A percentile compares a stretch with the other conserved stretches of the same genome.
Conservation (phyloP, 352 stramenopile genomes). For the Globisporangium paroecandrum region DNA sequence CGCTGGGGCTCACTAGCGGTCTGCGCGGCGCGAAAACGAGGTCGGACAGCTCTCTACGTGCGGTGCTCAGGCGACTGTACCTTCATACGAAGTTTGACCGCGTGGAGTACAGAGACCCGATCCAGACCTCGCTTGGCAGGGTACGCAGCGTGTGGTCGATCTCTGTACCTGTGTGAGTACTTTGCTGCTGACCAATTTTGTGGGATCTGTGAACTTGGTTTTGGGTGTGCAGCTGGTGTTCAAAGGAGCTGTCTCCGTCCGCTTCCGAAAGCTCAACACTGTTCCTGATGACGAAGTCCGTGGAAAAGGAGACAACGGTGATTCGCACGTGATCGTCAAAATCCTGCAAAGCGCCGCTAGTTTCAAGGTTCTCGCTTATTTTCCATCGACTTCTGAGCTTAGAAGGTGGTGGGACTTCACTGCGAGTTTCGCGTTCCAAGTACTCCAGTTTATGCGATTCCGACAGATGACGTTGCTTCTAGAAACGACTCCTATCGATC, state of each 20-base stretch:
- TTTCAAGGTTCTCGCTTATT: conserved; percentile 43
- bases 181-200: too few species aligned
- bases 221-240: conserved; percentile 32
- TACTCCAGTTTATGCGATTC: conserved; percentile 41
- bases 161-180: too few species aligned
- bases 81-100: not conserved
- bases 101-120: conserved; percentile 16
- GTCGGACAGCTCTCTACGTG: not conserved
- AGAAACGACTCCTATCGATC: not conserved
- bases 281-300: not conserved
- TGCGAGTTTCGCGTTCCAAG: conserved; percentile 27
- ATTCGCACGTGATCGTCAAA: conserved; percentile 16
- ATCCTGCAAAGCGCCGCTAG: conserved; percentile 20
- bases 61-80: conserved; percentile 1
- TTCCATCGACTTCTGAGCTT: conserved; percentile 24
- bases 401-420: conserved; percentile 33
- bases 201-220: not conserved
- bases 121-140: conserved; percentile 41
- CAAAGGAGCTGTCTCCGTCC: conserved; percentile 21
- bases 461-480: conserved; percentile 16
- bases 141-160: conserved; percentile 11
- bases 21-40: not conserved
- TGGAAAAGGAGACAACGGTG: not conserved
- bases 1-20: conserved; percentile 1
- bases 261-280: not conserved